phyloP scores from a whole-genome alignment of 805 yeast species.

The Ogataea degrootiae region DNA sequence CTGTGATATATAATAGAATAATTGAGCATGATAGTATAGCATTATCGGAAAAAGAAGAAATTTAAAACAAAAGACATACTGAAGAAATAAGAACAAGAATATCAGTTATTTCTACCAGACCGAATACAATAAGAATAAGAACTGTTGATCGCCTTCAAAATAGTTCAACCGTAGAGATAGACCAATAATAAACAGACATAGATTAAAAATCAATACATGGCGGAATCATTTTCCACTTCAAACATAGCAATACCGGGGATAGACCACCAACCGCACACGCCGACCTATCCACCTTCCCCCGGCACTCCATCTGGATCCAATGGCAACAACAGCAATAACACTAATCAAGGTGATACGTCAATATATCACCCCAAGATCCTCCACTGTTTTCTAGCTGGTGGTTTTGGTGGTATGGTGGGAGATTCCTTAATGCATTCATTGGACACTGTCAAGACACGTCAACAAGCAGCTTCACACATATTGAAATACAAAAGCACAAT shows the following conservation, averaged over 20 bases:
- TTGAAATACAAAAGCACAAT: conserved; percentile 69
- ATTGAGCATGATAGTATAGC: conserved; percentile 1
- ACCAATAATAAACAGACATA: neutral
- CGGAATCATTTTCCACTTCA: conserved; percentile 13
- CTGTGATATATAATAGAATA: too few relatives aligned
- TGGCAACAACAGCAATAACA: neutral
- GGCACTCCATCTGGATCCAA: neutral
- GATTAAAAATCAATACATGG: neutral
- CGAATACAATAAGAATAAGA: too few relatives aligned
- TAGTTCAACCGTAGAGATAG: neutral
- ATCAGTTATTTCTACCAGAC: neutral
- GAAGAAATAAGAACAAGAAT: neutral
- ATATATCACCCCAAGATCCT: conserved; percentile 38
- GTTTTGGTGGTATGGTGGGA: conserved; percentile 90
- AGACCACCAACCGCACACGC: conserved; percentile 3
- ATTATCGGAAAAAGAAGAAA: neutral
- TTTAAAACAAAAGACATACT: neutral
- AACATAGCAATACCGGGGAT: conserved; percentile 10
- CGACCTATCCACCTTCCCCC: conserved; percentile 1
- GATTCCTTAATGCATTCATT: conserved; percentile 92
- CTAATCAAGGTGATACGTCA: conserved; percentile 3
- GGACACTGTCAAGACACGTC: conserved; percentile 95
- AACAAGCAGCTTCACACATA: conserved; percentile 82
- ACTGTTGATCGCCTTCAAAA: too few relatives aligned
- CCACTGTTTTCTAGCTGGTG: conserved; percentile 81